Base-by-base conservation (phyloP, 331 rosid species). In the Malus hybrid region DNA sequence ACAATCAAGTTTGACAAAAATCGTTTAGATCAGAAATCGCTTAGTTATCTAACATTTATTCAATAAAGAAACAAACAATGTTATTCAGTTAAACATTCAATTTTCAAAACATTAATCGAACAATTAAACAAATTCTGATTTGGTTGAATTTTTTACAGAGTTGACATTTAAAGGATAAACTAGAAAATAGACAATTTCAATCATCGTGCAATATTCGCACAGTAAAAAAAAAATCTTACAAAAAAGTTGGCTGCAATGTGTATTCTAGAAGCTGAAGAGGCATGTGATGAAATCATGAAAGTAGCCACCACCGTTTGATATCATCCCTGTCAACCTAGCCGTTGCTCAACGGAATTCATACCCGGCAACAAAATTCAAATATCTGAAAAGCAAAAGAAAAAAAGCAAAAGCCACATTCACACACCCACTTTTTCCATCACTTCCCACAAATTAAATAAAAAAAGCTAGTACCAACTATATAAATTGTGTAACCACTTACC, bases 311-410 rank as follows among this genome's bases (percentile, higher is more conserved):
- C 29, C 60, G 6, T 50, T 16, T 50, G 56, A 15, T 6, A 50
- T 50, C 56, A 6, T 50, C 19, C 59, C 65, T 8, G 56, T 50
- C 56, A 50, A 61, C 65, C 70, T 67, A 80, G 80, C 94, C 94
- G 98, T 90, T 93, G 69, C 8, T 8, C 90, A 92, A 88, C 94
- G 93, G 93, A 80, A 79, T 79, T 50, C 77, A 76, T 73, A 70
- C 86, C 96, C 93, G 93, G 90, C 80, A 81, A 83, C 75, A 73
- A 76, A 85, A 83, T 87, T 93, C 95, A 85, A 93, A 93, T 18
- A 15, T 74, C 76, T 66, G 74, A 78, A 87, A 84, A 84, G 82
- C 20, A 33, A 77, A 80, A 48, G 56, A 19, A 60, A 68, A 82
- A 85, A 88, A 82, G 91, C 78, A 63, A 85, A 86, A 78, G 78